Evolutionary conservation across 108 stramenopile genomes (phyloP), one percentile per base, ranked within the genome.

Genomic region (Nitzschia palea): DNA sequence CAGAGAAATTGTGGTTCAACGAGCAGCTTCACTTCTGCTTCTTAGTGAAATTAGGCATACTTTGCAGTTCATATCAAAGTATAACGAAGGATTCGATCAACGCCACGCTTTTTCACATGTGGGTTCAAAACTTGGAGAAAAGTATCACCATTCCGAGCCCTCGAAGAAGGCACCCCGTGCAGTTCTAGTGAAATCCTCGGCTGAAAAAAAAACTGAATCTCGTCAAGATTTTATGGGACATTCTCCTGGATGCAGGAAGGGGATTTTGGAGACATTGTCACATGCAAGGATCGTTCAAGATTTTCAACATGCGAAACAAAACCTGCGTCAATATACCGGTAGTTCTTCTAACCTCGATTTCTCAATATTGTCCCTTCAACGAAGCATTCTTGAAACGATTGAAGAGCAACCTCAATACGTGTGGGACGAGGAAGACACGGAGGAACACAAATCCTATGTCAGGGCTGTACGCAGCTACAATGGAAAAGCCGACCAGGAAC

Each of bases 401-500:
- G 12, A 12, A 10, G 37, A 40, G 12, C 37, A 40, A 40, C 12
- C 6, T 40, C 12, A 10, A 10, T 6, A 12, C 37, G 1, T 26
- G 3, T 29, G 23, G 25, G 27, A 42, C 23, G 59, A 62, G 23
- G 60, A 62, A 32, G 23, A 55, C 32, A 15, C 44, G 25, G 14
- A 40, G 14, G 73, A 74, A 44, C 51, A 67, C 26, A 66, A 63
- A 27, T 14, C 56, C 0, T 44, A 31, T 27, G 31, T 14, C 15
- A 50, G 65, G 44, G 44, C 54, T 53, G 44, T 65, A 26, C 65
- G 73, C 10, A 56, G 55, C 14, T 74, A 74, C 64, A 65, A 54
- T 27, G 31, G 58, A 1, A 66, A 67, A 22, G 73, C 73, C 2
- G 73, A 74, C 40, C 73, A 74, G 34, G 73, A 74, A 27, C 59